Percentiles rank a stretch among this genome's conserved stretches.
Evolutionary conservation across 306 rosid species (phyloP).

Genomic region (Vicia faba): DNA sequence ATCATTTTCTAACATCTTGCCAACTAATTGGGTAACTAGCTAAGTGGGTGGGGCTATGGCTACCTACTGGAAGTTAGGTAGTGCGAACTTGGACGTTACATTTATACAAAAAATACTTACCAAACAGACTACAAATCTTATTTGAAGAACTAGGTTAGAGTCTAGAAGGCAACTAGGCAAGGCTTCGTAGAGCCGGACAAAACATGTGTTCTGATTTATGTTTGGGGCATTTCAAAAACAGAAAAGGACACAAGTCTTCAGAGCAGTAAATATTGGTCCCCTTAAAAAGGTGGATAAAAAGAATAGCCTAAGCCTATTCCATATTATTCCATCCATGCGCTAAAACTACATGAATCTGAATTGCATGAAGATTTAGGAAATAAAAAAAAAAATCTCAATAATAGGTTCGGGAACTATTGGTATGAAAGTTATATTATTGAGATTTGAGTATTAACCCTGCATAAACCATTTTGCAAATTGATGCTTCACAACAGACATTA

Average conservation of each 20-base stretch:
- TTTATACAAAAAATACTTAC: neutral
- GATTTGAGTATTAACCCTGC: conserved; percentile 1
- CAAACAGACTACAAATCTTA: conserved; percentile 2
- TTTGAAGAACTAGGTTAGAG: conserved; percentile 6
- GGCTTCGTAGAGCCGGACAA: neutral
- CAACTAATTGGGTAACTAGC: conserved; percentile 1
- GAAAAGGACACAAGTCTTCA: conserved; percentile 2
- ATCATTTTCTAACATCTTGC: neutral
- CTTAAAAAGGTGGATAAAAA: neutral
- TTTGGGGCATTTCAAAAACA: conserved; percentile 9
- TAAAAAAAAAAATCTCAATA: neutral
- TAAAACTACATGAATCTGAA: conserved; percentile 6
- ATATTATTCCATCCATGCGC: neutral
- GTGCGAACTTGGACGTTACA: neutral
- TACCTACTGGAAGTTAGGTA: neutral
- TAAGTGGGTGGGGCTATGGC: neutral
- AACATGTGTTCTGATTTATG: conserved; percentile 12
- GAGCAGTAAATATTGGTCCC: neutral
- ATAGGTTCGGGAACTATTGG: neutral
- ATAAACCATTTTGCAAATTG: neutral
- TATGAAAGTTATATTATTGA: neutral
- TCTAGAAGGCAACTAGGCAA: neutral
- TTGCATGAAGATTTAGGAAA: conserved; percentile 13
- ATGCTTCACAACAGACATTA: conserved; percentile 11
- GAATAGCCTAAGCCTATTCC: neutral